Evolutionary conservation across 2,329 filamentous ascomycete species (phyloP).

Genomic region (Epichloe scottii): DNA sequence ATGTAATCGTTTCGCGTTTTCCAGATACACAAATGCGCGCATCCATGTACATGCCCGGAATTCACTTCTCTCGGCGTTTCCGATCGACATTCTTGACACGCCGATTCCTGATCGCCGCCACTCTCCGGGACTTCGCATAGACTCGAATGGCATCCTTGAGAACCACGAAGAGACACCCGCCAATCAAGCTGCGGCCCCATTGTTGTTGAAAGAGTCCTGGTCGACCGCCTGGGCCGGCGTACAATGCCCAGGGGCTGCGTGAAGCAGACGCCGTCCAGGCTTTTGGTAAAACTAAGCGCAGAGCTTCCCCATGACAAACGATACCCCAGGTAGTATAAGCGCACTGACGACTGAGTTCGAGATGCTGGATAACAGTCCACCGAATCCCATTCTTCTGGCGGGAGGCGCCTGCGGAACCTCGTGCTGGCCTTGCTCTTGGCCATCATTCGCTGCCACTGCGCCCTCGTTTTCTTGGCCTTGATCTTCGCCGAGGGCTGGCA

Average conservation of each 20-base stretch:
- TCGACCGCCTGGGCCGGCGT: slow-evolving; percentile 19
- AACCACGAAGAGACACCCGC: slow-evolving; percentile 79
- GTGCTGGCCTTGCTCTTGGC: slow-evolving; percentile 14
- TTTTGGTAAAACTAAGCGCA: slow-evolving; percentile 55
- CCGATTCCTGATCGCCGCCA: slow-evolving; percentile 41
- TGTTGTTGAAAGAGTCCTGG: slow-evolving; percentile 65
- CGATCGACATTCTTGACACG: slow-evolving; percentile 39
- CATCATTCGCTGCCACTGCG: slow-evolving; percentile 3
- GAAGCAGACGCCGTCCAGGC: slow-evolving; percentile 45
- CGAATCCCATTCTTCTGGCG: slow-evolving; percentile 20
- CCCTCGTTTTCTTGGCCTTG: not conserved
- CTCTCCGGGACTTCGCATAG: slow-evolving; percentile 51
- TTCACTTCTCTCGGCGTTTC: slow-evolving; percentile 11
- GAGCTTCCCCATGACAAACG: slow-evolving; percentile 61
- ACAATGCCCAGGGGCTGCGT: slow-evolving; percentile 13
- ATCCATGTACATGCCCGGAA: not conserved
- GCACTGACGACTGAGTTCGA: slow-evolving; percentile 39
- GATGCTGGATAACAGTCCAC: slow-evolving; percentile 27
- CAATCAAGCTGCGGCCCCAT: slow-evolving; percentile 82
- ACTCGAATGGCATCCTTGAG: slow-evolving; percentile 55
- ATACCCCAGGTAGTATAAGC: slow-evolving; percentile 71
- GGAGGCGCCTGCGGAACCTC: slow-evolving; percentile 24
- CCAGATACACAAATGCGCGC: no score
- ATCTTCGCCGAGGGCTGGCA: not conserved
- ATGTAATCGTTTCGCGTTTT: no score